Evolutionary conservation across 495 filamentous ascomycete species (phyloP), one percentile per base, ranked within the genome.

Genomic region (Penicillium robsamsonii): DNA sequence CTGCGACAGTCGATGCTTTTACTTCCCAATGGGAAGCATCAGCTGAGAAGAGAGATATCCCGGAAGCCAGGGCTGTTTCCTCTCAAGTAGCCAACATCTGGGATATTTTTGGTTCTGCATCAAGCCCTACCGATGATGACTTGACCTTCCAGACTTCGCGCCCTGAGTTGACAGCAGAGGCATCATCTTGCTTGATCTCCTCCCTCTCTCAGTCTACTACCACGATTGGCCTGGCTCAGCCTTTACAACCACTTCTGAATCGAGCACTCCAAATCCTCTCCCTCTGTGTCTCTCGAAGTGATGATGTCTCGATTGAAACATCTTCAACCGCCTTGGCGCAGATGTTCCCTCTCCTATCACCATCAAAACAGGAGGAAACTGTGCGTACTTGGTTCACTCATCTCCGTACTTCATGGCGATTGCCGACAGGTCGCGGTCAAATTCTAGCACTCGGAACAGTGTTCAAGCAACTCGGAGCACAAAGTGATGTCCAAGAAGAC

Each of bases 131-230:
- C 3, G 71, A 73, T 49, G 66, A 76, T 11, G 76, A 80, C 47
- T 54, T 81, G 44, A 79, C 73, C 5, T 69, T 73, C 33, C 74
- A 74, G 46, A 66, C 78, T 52, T 80, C 84, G n/a, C 81, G 83
- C 5, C 87, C 88, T 0, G 87, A 91, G 56, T 70, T 91, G 13
- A 81, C 87, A 5, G 82, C 85, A 13, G 89, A 91, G 63, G 83
- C 84, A 10, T 75, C 77, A 12, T 80, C 84, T 46, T 73, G 72
- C 41, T 73, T 91, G 10, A 75, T 89, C 41, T 65, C 68, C 1
- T 75, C 71, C 18, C 70, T 73, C 44, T 69, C 66, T 55, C 63
- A 42, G 22, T 63, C 65, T 29, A 50, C 55, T 18, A 45, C 45
- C 15, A 58, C 50, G 5, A 24, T 46, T 4, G 48, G 51, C 6